phyloP scores from a whole-genome alignment of 805 yeast genomes.

The Monosporozyma aerobia region DNA sequence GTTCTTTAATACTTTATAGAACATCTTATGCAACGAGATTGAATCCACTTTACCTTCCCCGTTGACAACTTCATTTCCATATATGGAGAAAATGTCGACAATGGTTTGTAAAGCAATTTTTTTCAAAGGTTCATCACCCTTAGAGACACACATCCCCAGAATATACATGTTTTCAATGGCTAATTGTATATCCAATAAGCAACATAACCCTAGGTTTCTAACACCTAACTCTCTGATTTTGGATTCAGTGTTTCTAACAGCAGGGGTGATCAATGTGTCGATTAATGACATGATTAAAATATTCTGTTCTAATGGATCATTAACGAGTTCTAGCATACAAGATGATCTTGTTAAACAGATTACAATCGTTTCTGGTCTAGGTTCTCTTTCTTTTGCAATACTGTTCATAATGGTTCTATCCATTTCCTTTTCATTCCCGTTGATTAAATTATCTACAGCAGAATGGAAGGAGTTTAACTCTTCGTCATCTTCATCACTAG shows the following conservation, averaged over 20 bases:
- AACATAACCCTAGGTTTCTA: slow-evolving; percentile 68
- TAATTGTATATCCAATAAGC: slow-evolving; percentile 56
- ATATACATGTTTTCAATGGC: slow-evolving; percentile 58
- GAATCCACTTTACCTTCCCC: slow-evolving; percentile 56
- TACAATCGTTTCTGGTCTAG: slow-evolving; percentile 37
- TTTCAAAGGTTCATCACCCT: slow-evolving; percentile 55
- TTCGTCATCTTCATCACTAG: slow-evolving; percentile 27
- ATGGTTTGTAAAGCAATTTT: slow-evolving; percentile 58
- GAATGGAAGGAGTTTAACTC: slow-evolving; percentile 40
- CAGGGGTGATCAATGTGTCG: slow-evolving; percentile 71
- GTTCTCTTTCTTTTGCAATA: slow-evolving; percentile 27
- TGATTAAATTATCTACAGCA: slow-evolving; percentile 33
- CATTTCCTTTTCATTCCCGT: slow-evolving; percentile 4
- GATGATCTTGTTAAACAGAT: slow-evolving; percentile 64
- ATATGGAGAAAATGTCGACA: slow-evolving; percentile 68
- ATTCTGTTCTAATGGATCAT: slow-evolving; percentile 56
- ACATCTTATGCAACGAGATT: slow-evolving; percentile 55
- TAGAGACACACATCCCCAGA: slow-evolving; percentile 60
- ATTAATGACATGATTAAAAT: slow-evolving; percentile 58
- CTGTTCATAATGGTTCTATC: slow-evolving; percentile 10
- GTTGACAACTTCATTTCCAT: slow-evolving; percentile 63
- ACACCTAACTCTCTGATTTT: slow-evolving; percentile 57
- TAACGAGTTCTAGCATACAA: slow-evolving; percentile 57
- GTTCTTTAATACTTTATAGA: slow-evolving; percentile 55
- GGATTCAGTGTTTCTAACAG: slow-evolving; percentile 51